phyloP scores from a whole-genome alignment of 768 basidiomycete genomes.

The Collybia nuda region DNA sequence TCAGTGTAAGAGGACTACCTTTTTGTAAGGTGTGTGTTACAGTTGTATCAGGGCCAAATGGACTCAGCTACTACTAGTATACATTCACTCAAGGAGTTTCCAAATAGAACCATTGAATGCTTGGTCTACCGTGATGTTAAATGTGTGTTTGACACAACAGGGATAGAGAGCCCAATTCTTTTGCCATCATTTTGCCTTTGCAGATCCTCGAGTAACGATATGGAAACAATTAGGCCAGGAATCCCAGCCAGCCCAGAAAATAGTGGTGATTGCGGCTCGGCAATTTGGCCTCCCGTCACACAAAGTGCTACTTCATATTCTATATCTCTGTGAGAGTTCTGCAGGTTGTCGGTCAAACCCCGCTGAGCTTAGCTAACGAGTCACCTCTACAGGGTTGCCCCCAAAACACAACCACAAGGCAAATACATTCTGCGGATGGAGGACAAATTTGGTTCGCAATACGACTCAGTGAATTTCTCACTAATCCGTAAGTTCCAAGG shows the following conservation, averaged over 20 bases:
- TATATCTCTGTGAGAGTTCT: constrained; percentile 20
- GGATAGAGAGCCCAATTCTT: no score
- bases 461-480: constrained; percentile 23
- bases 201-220: constrained; percentile 1
- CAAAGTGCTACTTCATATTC: constrained; percentile 17
- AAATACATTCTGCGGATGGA: constrained; percentile 13
- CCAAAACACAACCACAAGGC: background rate
- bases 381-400: constrained; percentile 3
- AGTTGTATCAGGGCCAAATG: no score
- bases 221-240: constrained; percentile 1
- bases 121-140: no score
- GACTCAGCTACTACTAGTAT: no score
- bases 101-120: no score
- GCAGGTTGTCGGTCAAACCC: background rate
- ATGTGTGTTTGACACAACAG: no score
- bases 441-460: constrained; percentile 21
- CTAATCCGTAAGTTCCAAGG: constrained; percentile 24
- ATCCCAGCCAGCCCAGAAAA: constrained; percentile 1
- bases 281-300: constrained; percentile 19
- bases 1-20: no score
- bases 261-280: constrained; percentile 16
- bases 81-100: no score
- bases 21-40: no score
- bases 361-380: no score
- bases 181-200: constrained; percentile 19